Percentiles rank a stretch among this genome's conserved stretches.
Conservation (phyloP, 1,139 yeast species). For the Kluyveromyces sp. region DNA sequence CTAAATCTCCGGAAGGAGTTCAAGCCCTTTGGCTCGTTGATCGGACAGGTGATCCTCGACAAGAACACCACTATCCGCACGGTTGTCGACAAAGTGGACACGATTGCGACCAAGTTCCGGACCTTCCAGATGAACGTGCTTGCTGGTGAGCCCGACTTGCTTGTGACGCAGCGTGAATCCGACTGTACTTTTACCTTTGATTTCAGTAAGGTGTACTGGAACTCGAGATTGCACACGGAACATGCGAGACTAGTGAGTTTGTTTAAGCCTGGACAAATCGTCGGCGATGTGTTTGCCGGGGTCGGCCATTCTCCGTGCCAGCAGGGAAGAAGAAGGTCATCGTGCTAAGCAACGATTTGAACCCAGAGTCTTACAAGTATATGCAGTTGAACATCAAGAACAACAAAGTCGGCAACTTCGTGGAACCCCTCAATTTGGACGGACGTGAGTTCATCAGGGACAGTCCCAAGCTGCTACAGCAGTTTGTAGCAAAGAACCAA, state of each 20-base stretch:
- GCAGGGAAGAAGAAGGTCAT: constrained; percentile 79
- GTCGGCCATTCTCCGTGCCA: constrained; percentile 96
- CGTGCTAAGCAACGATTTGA: constrained; percentile 87
- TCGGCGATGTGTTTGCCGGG: constrained; percentile 96
- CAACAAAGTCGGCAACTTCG: constrained; percentile 59
- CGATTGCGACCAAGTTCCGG: constrained; percentile 80
- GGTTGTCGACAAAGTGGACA: constrained; percentile 88
- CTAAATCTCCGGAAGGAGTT: constrained; percentile 77
- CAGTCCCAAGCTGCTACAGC: constrained; percentile 45
- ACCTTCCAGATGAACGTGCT: constrained; percentile 90
- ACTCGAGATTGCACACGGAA: constrained; percentile 88
- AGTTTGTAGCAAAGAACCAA: constrained; percentile 20
- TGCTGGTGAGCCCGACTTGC: constrained; percentile 63
- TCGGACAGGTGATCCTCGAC: constrained; percentile 87
- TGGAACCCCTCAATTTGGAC: constrained; percentile 61
- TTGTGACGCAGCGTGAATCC: constrained; percentile 84
- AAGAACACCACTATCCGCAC: constrained; percentile 74
- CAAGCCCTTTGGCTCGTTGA: constrained; percentile 69
- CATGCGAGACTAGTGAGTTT: constrained; percentile 68
- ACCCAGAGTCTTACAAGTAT: constrained; percentile 75
- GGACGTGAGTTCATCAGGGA: constrained; percentile 72
- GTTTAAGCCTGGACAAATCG: constrained; percentile 61
- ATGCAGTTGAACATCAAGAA: constrained; percentile 53
- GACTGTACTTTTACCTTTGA: constrained; percentile 83
- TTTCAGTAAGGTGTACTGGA: constrained; percentile 94